Conservation (phyloP, 176 grass and related monocot species). For the Cymbopogon citratus region DNA sequence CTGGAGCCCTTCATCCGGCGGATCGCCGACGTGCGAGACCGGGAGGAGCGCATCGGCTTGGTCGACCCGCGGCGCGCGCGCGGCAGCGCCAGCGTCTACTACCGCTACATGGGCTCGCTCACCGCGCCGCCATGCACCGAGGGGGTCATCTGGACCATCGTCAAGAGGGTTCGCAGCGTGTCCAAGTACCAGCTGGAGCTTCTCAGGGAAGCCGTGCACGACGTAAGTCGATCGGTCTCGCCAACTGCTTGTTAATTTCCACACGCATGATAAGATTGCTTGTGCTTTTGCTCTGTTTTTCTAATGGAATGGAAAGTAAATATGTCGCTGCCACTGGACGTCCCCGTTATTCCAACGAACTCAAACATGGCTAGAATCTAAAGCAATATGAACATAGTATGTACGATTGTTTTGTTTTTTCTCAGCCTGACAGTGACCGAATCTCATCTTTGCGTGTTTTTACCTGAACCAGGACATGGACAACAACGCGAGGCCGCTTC, state of each 20-base stretch:
- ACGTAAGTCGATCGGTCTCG: constrained; percentile 10
- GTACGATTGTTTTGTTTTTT: no score
- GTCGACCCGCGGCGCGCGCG: constrained; percentile 27
- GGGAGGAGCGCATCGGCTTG: constrained; percentile 22
- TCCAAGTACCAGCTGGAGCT: constrained; percentile 42
- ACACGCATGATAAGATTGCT: neutral
- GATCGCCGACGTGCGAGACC: neutral
- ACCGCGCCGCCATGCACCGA: no score
- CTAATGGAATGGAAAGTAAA: no score
- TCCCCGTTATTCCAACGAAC: no score
- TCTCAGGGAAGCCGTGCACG: constrained; percentile 56
- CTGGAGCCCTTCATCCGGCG: constrained; percentile 25
- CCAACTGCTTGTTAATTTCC: neutral
- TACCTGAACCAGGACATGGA: neutral
- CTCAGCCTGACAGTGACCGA: accelerated
- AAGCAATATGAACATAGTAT: no score
- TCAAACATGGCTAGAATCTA: no score
- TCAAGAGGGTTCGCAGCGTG: constrained; percentile 24
- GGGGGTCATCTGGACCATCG: no score
- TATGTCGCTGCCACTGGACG: no score
- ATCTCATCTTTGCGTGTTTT: neutral
- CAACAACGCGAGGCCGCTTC: neutral
- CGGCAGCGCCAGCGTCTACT: neutral
- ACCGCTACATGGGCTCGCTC: no score
- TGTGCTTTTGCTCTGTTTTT: neutral